Conservation (phyloP, 1,284 basidiomycete genomes). For the Austropuccinia psidii region DNA sequence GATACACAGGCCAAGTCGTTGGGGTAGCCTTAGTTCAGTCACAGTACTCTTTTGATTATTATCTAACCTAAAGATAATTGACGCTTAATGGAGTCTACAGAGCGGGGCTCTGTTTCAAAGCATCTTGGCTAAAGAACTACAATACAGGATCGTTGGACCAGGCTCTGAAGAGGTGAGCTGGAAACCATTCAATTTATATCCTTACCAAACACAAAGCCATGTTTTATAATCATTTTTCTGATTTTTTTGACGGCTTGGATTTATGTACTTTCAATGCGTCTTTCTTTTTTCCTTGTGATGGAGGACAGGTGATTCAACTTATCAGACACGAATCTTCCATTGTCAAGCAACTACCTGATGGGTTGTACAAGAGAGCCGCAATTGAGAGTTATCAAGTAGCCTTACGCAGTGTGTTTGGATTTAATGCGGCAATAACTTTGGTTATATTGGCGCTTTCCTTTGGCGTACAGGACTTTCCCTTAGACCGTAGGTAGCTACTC, state of each 20-base stretch:
- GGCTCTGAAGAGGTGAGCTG: constrained; percentile 5
- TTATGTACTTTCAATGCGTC: neutral
- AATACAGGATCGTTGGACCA: constrained; percentile 16
- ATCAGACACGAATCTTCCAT: constrained; percentile 11
- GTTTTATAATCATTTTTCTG: neutral
- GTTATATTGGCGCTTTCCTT: constrained; percentile 1
- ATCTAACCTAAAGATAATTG: neutral
- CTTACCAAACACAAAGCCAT: neutral
- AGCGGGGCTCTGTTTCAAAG: constrained; percentile 22
- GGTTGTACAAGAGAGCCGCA: neutral
- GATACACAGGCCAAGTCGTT: constrained; percentile 46
- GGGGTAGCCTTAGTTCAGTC: constrained; percentile 42
- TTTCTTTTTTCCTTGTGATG: neutral
- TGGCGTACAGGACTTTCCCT: no score
- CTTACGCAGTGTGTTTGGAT: neutral
- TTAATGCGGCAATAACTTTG: neutral
- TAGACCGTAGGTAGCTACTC: no score
- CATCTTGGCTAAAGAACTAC: constrained; percentile 7
- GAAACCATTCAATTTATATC: neutral
- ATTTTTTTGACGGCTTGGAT: neutral
- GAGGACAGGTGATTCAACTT: neutral
- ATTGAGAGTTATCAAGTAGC: constrained; percentile 5
- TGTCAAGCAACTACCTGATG: neutral
- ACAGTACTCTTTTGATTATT: neutral
- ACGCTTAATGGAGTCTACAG: neutral